phyloP scores from a whole-genome alignment of 148 eudicot genomes.

The Rheum nobile region DNA sequence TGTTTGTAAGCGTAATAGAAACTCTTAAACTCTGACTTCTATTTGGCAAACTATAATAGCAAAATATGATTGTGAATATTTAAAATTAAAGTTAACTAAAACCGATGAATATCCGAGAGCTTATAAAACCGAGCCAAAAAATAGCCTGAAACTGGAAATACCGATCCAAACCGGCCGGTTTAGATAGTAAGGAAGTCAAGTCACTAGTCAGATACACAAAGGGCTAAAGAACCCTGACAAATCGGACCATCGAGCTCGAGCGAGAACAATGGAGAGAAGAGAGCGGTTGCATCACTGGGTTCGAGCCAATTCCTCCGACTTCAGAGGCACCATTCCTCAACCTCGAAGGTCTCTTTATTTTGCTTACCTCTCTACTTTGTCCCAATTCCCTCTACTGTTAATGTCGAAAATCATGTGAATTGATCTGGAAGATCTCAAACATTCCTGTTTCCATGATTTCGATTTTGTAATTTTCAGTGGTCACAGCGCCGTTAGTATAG shows the following conservation, averaged over 20 bases:
- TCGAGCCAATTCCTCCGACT: slow-evolving; percentile 78
- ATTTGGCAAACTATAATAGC: too few species aligned
- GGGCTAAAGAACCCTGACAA: too few species aligned
- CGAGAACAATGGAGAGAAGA: slow-evolving; percentile 9
- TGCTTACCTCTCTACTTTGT: background rate
- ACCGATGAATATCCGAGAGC: too few species aligned
- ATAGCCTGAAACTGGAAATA: too few species aligned
- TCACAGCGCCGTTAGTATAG: slow-evolving; percentile 78
- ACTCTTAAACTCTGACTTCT: too few species aligned
- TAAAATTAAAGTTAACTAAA: too few species aligned
- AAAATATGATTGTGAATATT: too few species aligned
- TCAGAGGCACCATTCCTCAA: slow-evolving; percentile 60
- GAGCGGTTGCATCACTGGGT: slow-evolving; percentile 67
- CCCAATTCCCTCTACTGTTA: background rate
- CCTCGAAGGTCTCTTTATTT: slow-evolving; percentile 60
- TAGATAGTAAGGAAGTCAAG: background rate
- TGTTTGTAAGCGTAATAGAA: too few species aligned
- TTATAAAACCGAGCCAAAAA: too few species aligned
- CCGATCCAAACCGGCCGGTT: background rate
- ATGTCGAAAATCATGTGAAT: background rate
- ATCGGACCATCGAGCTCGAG: background rate
- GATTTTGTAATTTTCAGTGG: slow-evolving; percentile 40
- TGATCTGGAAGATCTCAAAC: background rate
- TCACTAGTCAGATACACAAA: background rate
- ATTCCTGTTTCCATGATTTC: background rate